A percentile compares a stretch with the other conserved stretches of the same genome.
Conservation (phyloP, 345 rosid genomes). For the Erysimum cheiranthoides region DNA sequence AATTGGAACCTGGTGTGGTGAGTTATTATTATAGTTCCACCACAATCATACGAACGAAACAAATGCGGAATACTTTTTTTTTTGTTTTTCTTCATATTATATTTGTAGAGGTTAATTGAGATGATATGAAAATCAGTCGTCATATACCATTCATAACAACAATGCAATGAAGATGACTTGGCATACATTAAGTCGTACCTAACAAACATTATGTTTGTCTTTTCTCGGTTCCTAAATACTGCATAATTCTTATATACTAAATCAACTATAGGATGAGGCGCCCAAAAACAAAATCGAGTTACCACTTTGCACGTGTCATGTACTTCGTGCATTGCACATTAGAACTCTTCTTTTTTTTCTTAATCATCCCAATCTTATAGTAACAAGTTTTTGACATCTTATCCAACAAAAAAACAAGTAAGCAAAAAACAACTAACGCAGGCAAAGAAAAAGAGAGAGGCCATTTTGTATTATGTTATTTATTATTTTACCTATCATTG, state of each 20-base stretch:
- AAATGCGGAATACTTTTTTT: not conserved
- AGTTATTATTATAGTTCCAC: not conserved
- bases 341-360: not conserved
- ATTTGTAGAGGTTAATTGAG: not conserved
- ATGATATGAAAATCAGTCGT: not conserved
- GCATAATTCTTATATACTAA: not conserved
- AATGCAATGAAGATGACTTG: constrained; percentile 17
- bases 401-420: not conserved
- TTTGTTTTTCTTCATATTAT: too few relatives aligned
- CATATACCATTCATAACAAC: not conserved
- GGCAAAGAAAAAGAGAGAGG: not conserved
- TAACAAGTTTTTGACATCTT: not conserved
- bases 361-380: not conserved
- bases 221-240: constrained; percentile 1
- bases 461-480: constrained; percentile 1
- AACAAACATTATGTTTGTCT: constrained; percentile 6
- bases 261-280: not conserved
- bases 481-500: constrained; percentile 18
- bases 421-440: not conserved
- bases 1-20: not conserved
- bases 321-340: not conserved
- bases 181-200: constrained; percentile 1
- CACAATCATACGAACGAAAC: not conserved
- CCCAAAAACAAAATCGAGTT: constrained; percentile 10
- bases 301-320: constrained; percentile 26